phyloP scores from a whole-genome alignment of 2,329 filamentous ascomycete species.

The Fusarium pseudonygamai region DNA sequence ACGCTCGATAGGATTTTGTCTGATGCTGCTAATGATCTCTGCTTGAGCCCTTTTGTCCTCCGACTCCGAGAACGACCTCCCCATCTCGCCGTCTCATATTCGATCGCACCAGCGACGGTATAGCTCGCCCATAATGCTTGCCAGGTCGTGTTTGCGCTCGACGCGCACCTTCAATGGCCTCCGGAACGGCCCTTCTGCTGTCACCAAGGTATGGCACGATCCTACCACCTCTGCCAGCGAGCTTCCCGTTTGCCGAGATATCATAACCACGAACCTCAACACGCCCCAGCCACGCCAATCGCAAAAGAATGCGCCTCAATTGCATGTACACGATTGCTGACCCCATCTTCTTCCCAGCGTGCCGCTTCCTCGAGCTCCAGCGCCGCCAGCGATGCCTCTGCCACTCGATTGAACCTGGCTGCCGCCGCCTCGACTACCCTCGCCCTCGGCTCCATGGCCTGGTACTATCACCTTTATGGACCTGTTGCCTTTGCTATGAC shows the following conservation, averaged over 20 bases:
- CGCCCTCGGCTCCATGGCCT: conserved; percentile 89
- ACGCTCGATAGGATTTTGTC: conserved; percentile 54
- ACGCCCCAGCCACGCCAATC: conserved; percentile 43
- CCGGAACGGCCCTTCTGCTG: conserved; percentile 75
- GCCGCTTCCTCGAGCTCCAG: conserved; percentile 78
- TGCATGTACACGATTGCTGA: conserved; percentile 50
- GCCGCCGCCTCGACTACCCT: conserved; percentile 86
- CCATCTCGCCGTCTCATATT: conserved; percentile 49
- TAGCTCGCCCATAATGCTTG: conserved; percentile 79
- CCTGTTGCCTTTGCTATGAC: conserved; percentile 88
- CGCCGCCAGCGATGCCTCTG: conserved; percentile 74
- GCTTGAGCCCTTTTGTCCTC: conserved; percentile 52
- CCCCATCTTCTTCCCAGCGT: conserved; percentile 58
- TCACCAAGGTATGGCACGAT: conserved; percentile 75
- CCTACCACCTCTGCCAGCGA: conserved; percentile 42
- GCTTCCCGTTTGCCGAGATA: conserved; percentile 50
- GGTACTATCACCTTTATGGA: conserved; percentile 98
- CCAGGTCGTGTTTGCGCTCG: conserved; percentile 89
- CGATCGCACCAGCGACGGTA: conserved; percentile 52
- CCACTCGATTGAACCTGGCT: conserved; percentile 85
- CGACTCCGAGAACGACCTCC: conserved; percentile 51
- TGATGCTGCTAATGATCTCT: conserved; percentile 49
- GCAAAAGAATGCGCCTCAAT: conserved; percentile 36
- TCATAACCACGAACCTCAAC: conserved; percentile 40
- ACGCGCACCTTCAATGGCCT: conserved; percentile 85